These are phyloP conservation scores for Fusarium concolor DNA, from an alignment of 2,329 filamentous ascomycete species.

Conservation along the genomic window DNA sequence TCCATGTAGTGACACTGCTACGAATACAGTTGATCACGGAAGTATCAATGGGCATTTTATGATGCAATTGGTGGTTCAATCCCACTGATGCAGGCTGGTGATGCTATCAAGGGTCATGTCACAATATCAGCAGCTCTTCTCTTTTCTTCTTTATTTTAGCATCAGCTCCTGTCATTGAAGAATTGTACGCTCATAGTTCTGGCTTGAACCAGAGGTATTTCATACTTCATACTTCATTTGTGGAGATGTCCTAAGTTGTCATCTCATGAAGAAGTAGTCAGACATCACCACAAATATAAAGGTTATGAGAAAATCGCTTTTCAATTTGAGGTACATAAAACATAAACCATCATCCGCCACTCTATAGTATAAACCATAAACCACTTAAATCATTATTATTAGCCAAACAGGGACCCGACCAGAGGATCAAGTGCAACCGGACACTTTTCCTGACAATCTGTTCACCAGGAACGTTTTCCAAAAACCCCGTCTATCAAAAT, in stretches of 20 bases:
- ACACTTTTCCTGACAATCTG: conserved; percentile 12
- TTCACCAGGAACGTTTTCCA: conserved; percentile 33
- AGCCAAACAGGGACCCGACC: conserved; percentile 21
- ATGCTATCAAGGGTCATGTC: background rate
- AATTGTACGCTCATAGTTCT: background rate
- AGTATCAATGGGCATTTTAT: background rate
- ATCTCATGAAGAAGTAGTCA: background rate
- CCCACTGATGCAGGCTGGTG: background rate
- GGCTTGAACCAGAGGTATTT: background rate
- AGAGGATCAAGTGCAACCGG: conserved; percentile 2
- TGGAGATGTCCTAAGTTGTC: background rate
- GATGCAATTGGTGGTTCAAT: background rate
- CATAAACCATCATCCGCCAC: conserved; percentile 13
- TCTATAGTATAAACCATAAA: conserved; percentile 35
- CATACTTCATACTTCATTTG: background rate
- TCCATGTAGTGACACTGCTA: background rate
- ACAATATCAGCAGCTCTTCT: no score
- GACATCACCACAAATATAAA: background rate
- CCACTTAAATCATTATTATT: conserved; percentile 41
- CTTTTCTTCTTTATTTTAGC: no score
- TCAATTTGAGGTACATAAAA: conserved; percentile 35
- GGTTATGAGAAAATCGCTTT: conserved; percentile 35
- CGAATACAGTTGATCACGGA: background rate
- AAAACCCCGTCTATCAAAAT: conserved; percentile 19
- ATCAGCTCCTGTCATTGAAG: no score